Conservation (phyloP, 73 alveolate genomes). For the Paramecium octaurelia region DNA sequence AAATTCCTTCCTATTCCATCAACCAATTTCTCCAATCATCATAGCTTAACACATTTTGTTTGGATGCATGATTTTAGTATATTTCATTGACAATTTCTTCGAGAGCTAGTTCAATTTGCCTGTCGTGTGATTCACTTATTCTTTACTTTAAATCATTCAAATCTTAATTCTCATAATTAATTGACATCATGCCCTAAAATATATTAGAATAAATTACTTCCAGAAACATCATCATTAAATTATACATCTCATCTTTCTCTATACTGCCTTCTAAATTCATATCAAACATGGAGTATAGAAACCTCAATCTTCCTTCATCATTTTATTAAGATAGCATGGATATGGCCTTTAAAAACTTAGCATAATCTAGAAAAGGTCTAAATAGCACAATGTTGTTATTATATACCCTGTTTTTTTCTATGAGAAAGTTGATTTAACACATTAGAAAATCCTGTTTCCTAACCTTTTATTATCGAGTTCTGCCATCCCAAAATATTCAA, state of each 20-base stretch:
- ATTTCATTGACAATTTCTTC: constrained; percentile 47
- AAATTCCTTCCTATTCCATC: constrained; percentile 8
- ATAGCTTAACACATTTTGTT: constrained; percentile 1
- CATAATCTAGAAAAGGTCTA: constrained; percentile 54
- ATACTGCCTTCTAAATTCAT: constrained; percentile 60
- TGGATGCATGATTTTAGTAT: constrained; percentile 24
- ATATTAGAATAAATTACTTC: neutral
- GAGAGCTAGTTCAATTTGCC: constrained; percentile 31
- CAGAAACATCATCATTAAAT: constrained; percentile 52
- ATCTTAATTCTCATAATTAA: constrained; percentile 36
- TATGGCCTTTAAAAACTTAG: constrained; percentile 53
- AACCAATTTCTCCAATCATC: constrained; percentile 55
- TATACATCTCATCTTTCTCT: constrained; percentile 64
- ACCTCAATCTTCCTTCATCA: constrained; percentile 54
- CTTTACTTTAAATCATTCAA: constrained; percentile 41
- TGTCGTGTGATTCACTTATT: constrained; percentile 48
- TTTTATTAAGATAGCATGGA: constrained; percentile 56
- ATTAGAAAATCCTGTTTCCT: constrained; percentile 58
- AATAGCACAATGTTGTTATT: too few species aligned
- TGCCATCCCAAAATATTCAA: constrained; percentile 54
- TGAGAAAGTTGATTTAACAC: constrained; percentile 53
- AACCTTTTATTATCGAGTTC: constrained; percentile 54
- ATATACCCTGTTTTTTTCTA: constrained; percentile 58
- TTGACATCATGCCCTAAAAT: constrained; percentile 50
- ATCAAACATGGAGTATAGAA: constrained; percentile 58